Percentiles rank a stretch among this genome's conserved stretches.
These are phyloP conservation scores for Coniferiporia weirii DNA, from an alignment of 1,284 basidiomycete genomes.

Conservation along the genomic window DNA sequence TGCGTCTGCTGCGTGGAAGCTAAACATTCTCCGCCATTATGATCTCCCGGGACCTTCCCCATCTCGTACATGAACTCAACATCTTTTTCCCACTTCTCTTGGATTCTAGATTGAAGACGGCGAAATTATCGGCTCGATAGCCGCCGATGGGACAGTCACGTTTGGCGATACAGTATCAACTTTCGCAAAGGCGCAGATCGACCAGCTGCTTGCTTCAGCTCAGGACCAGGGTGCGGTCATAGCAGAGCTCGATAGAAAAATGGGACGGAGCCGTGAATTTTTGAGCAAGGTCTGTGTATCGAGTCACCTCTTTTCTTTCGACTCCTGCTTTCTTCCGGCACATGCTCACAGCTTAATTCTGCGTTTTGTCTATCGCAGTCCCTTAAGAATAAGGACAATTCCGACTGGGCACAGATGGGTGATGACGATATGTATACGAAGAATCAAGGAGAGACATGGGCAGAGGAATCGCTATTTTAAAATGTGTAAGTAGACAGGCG, in stretches of 20 bases:
- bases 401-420: constrained; percentile 7
- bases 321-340: background rate
- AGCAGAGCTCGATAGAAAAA: constrained; percentile 47
- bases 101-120: constrained; percentile 55
- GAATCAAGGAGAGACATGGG: constrained; percentile 1
- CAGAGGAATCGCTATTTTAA: constrained; percentile 11
- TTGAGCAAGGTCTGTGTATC: constrained; percentile 48
- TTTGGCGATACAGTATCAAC: constrained; percentile 59
- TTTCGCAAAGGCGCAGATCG: constrained; percentile 62
- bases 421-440: constrained; percentile 12
- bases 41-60: too few relatives aligned
- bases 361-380: background rate
- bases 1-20: background rate
- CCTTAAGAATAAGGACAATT: constrained; percentile 5
- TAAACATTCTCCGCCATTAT: too few relatives aligned
- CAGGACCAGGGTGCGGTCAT: constrained; percentile 53
- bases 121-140: constrained; percentile 63
- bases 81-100: background rate
- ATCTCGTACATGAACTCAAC: too few relatives aligned
- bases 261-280: constrained; percentile 61
- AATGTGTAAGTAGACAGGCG: too few relatives aligned
- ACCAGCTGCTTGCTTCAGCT: constrained; percentile 55
- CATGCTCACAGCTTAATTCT: background rate
- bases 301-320: background rate
- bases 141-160: constrained; percentile 61